Conservation (phyloP, 2,329 filamentous ascomycete species). For the Dryadomyces quercivorus region DNA sequence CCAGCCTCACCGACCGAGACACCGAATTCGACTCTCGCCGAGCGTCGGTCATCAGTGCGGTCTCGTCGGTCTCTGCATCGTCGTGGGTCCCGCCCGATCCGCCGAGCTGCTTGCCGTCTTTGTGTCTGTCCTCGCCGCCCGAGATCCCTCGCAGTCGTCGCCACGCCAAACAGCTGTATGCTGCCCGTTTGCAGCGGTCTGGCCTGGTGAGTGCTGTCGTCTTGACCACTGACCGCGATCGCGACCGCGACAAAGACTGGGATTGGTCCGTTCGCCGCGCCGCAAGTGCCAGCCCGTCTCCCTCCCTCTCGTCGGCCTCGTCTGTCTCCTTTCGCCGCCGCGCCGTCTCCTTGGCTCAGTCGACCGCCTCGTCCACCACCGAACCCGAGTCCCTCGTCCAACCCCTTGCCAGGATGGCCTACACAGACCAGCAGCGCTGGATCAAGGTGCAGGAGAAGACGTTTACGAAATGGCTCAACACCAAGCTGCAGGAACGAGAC, state of each 20-base stretch:
- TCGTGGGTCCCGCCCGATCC: background rate
- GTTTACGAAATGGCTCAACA: slow-evolving; percentile 99
- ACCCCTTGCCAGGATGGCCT: slow-evolving; percentile 46
- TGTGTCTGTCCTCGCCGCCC: background rate
- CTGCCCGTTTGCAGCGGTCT: slow-evolving; percentile 33
- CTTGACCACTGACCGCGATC: slow-evolving; percentile 12
- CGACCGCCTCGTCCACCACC: background rate
- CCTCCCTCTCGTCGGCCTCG: background rate
- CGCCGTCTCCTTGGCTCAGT: slow-evolving; percentile 7
- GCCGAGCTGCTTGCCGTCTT: too few species aligned
- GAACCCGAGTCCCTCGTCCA: slow-evolving; percentile 26
- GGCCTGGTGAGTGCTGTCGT: slow-evolving; percentile 23
- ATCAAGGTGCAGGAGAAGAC: slow-evolving; percentile 92
- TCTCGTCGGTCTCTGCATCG: slow-evolving; percentile 1
- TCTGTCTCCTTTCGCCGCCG: slow-evolving; percentile 6
- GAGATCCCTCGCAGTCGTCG: slow-evolving; percentile 25
- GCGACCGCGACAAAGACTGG: slow-evolving; percentile 3
- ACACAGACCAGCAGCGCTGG: slow-evolving; percentile 53
- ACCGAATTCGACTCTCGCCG: slow-evolving; percentile 17
- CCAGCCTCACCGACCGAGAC: slow-evolving; percentile 5
- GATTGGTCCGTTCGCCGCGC: slow-evolving; percentile 9
- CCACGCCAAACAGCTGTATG: slow-evolving; percentile 37
- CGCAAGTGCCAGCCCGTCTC: slow-evolving; percentile 4
- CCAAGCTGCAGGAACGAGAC: slow-evolving; percentile 70
- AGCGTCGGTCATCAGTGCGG: slow-evolving; percentile 17